A percentile compares a stretch with the other conserved stretches of the same genome.
These are phyloP conservation scores for Russula dissimulans DNA, from an alignment of 768 basidiomycete species.

Conservation along the genomic window DNA sequence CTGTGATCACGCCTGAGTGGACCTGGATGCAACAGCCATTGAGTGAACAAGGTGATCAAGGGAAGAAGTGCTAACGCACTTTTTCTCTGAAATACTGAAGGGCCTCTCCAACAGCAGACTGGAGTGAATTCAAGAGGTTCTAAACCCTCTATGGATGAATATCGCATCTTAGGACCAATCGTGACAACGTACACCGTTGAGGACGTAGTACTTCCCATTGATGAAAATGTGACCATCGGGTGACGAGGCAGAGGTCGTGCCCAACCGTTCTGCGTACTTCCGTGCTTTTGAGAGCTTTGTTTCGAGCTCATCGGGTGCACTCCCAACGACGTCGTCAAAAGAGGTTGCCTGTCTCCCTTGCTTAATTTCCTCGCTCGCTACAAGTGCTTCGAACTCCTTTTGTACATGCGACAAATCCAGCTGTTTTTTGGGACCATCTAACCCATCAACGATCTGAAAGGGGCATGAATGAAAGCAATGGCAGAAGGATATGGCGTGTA, in stretches of 20 bases:
- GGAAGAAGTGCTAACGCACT: constrained; percentile 31
- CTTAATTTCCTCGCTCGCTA: neutral
- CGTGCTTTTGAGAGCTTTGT: constrained; percentile 22
- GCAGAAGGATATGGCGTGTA: neutral
- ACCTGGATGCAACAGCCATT: constrained; percentile 29
- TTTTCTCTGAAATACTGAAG: constrained; percentile 64
- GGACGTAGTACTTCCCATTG: constrained; percentile 32
- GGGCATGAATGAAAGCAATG: neutral
- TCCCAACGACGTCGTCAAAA: constrained; percentile 1
- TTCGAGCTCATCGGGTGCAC: constrained; percentile 4
- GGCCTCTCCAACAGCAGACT: constrained; percentile 48
- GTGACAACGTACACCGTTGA: constrained; percentile 7
- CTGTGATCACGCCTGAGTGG: constrained; percentile 47
- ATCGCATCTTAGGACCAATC: neutral
- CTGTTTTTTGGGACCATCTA: neutral
- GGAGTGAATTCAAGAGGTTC: constrained; percentile 59
- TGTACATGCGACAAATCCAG: constrained; percentile 10
- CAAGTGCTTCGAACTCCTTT: constrained; percentile 1
- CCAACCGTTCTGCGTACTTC: constrained; percentile 29
- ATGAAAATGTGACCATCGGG: constrained; percentile 34
- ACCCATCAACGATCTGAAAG: neutral
- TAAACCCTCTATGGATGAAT: constrained; percentile 25
- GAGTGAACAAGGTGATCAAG: neutral
- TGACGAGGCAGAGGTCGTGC: constrained; percentile 21
- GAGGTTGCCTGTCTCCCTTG: neutral